Evolutionary conservation across 2,329 filamentous ascomycete genomes (phyloP), one percentile per base, ranked within the genome.

Genomic region (Fusarium kyushuense): DNA sequence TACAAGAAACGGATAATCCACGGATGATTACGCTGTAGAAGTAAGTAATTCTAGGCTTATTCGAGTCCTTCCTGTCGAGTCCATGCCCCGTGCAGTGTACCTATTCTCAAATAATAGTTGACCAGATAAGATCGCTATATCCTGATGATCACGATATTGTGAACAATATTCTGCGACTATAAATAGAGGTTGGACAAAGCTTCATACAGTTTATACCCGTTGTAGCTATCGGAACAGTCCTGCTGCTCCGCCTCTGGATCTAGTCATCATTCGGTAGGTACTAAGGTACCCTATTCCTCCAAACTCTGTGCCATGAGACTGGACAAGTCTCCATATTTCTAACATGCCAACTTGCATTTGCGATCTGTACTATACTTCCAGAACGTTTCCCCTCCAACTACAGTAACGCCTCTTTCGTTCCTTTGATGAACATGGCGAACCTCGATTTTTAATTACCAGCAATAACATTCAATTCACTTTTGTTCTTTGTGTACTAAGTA

Each of bases 271-370:
- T 27, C 29, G 33, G 61, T 41, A 41, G 38, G 38, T 63, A 63
- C 27, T 30, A 6, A 41, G 19, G 38, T 63, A 63, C 23, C 33
- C 10, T 32, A 64, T 51, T 63, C 52, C 23, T 58, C 58, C 51
- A 36, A 38, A 36, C 32, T 38, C 33, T 23, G 47, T 51, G 10
- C 23, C 23, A 25, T 45, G 42, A 29, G n/a, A 16, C 25, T 4
- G 21, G 19, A 62, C 49, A 54, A 63, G 61, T 62, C 45, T 33
- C 55, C 63, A 62, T 65, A 59, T 63, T 70, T 71, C 60, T 58
- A 68, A 72, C 70, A 68, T 72, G 73, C 72, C 74, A 76, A 72
- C 66, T 76, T 75, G 73, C 70, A 72, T 43, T 69, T 69, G 62
- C 69, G 67, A 74, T 72, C 69, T 74, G 72, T 71, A 63, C 68